phyloP scores from a whole-genome alignment of 2,329 filamentous ascomycete species.

The Helotiales sp. region DNA sequence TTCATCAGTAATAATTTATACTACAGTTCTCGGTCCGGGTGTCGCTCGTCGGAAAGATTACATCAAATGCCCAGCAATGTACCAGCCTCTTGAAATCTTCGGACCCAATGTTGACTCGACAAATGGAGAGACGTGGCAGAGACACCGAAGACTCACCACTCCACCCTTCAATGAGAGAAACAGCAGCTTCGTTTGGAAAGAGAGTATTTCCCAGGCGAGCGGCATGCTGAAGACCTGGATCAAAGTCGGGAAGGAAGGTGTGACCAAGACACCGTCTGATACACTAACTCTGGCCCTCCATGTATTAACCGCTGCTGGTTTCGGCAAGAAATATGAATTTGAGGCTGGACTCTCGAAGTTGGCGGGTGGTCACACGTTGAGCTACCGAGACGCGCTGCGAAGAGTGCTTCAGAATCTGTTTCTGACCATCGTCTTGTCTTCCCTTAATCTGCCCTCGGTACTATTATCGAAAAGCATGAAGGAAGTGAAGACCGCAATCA shows the following conservation, averaged over 20 bases:
- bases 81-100: constrained; percentile 33
- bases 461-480: constrained; percentile 1
- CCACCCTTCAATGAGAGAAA: constrained; percentile 45
- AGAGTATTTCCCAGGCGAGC: constrained; percentile 35
- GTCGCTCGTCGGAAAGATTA: constrained; percentile 18
- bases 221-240: constrained; percentile 35
- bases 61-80: constrained; percentile 13
- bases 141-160: constrained; percentile 43
- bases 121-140: constrained; percentile 41
- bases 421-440: constrained; percentile 6
- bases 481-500: constrained; percentile 8
- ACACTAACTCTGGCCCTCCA: constrained; percentile 51
- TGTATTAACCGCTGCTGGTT: constrained; percentile 52
- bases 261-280: constrained; percentile 34
- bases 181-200: constrained; percentile 41
- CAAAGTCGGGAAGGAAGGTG: neutral
- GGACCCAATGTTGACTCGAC: constrained; percentile 37
- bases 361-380: constrained; percentile 20
- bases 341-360: constrained; percentile 4
- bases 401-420: constrained; percentile 20
- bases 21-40: too few species aligned
- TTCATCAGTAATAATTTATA: too few species aligned
- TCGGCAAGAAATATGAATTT: constrained; percentile 35
- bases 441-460: neutral
- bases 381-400: constrained; percentile 16